Evolutionary conservation across 257 asterid species (phyloP).

Genomic region (Solanum neorickii): DNA sequence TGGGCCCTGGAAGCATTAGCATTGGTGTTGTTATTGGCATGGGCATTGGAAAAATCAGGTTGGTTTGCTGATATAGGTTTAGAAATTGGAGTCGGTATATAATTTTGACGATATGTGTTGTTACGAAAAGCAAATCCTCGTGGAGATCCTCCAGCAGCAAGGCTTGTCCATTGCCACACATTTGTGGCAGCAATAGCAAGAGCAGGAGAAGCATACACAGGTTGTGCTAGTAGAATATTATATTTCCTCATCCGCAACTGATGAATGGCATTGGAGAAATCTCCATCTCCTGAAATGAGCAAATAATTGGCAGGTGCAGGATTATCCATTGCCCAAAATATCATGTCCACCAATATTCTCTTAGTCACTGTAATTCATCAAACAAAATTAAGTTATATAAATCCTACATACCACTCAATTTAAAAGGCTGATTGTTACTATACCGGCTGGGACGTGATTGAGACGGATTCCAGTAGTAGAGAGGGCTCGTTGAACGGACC

Average conservation of each 20-base stretch:
- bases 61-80: neutral
- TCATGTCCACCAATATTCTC: constrained; percentile 39
- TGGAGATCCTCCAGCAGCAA: constrained; percentile 26
- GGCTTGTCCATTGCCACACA: constrained; percentile 45
- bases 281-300: constrained; percentile 43
- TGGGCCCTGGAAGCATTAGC: neutral
- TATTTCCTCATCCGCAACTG: constrained; percentile 38
- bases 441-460: constrained; percentile 82
- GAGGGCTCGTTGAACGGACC: constrained; percentile 48
- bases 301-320: constrained; percentile 54
- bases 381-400: neutral
- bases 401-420: too few relatives aligned
- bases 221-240: constrained; percentile 52
- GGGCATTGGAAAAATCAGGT: neutral
- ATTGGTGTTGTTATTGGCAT: neutral
- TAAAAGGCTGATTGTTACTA: neutral
- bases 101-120: neutral
- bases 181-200: constrained; percentile 40
- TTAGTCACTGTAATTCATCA: constrained; percentile 21
- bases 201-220: constrained; percentile 25
- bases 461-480: constrained; percentile 78
- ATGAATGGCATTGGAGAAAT: constrained; percentile 44
- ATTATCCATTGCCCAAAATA: constrained; percentile 53
- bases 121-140: neutral
- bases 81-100: neutral